Conservation (phyloP, 2,329 filamentous ascomycete species). For the Endothia cerciana region DNA sequence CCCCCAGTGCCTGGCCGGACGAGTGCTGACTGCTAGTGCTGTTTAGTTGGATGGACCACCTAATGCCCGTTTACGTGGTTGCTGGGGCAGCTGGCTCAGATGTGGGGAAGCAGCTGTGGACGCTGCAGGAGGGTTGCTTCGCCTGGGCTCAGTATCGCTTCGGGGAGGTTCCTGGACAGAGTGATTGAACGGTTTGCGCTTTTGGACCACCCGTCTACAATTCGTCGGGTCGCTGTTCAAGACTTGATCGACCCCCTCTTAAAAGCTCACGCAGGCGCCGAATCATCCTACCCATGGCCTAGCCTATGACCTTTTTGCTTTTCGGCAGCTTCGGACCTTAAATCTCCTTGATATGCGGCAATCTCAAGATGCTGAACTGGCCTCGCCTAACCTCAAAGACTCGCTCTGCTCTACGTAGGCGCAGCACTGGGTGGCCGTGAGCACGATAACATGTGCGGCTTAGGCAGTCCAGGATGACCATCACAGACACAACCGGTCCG, state of each 20-base stretch:
- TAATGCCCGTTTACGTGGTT: conserved; percentile 53
- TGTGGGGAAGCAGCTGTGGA: conserved; percentile 27
- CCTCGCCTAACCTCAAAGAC: not conserved
- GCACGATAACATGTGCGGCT: no score
- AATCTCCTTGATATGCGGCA: not conserved
- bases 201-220: no score
- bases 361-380: no score
- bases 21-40: not conserved
- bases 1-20: not conserved
- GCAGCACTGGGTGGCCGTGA: no score
- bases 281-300: not conserved
- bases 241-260: not conserved
- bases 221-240: no score
- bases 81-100: conserved; percentile 47
- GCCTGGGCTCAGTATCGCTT: conserved; percentile 30
- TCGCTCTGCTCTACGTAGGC: not conserved
- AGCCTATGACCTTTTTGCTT: not conserved
- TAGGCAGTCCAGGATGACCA: no score
- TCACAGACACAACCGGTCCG: no score
- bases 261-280: not conserved
- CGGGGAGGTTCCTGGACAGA: conserved; percentile 8
- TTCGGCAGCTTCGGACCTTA: not conserved
- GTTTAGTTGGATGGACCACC: conserved; percentile 48
- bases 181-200: not conserved
- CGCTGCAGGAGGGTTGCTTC: conserved; percentile 27